Percentiles rank a stretch among this genome's conserved stretches.
Evolutionary conservation across 345 rosid genomes (phyloP).

Genomic region (Citrus unshiu): DNA sequence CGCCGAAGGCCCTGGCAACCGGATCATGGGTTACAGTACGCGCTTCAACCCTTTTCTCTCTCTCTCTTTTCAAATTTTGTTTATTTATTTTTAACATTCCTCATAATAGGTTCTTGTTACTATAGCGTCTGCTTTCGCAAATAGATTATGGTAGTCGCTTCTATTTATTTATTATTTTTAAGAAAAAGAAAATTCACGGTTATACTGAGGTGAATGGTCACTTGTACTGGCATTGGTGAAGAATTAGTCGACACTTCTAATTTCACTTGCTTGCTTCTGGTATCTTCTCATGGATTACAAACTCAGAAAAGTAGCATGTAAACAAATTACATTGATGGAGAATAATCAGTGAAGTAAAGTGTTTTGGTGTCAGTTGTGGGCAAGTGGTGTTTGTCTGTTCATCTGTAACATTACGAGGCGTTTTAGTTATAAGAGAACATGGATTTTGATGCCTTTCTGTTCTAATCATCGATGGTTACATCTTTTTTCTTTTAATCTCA

Average conservation of each 20-base stretch:
- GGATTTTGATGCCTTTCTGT: neutral
- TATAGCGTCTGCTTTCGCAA: neutral
- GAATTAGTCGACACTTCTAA: neutral
- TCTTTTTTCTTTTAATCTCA: neutral
- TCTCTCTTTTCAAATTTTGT: neutral
- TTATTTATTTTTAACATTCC: neutral
- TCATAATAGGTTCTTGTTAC: neutral
- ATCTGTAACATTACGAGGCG: too few species aligned
- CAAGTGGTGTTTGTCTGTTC: neutral
- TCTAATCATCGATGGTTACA: neutral
- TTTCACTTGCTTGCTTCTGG: neutral
- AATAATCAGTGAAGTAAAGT: too few species aligned
- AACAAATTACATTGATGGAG: neutral
- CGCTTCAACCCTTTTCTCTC: neutral
- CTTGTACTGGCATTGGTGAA: neutral
- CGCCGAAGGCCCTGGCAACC: conserved; percentile 73
- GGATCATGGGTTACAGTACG: conserved; percentile 90
- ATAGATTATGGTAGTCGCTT: neutral
- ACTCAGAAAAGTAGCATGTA: neutral
- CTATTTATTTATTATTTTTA: neutral
- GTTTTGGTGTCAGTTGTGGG: neutral
- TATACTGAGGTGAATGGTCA: neutral
- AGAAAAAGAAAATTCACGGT: neutral
- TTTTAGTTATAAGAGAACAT: neutral
- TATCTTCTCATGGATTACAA: neutral